Evolutionary conservation across 2,329 filamentous ascomycete species (phyloP), one percentile per base, ranked within the genome.

Genomic region (Chaetothyriales sp.): DNA sequence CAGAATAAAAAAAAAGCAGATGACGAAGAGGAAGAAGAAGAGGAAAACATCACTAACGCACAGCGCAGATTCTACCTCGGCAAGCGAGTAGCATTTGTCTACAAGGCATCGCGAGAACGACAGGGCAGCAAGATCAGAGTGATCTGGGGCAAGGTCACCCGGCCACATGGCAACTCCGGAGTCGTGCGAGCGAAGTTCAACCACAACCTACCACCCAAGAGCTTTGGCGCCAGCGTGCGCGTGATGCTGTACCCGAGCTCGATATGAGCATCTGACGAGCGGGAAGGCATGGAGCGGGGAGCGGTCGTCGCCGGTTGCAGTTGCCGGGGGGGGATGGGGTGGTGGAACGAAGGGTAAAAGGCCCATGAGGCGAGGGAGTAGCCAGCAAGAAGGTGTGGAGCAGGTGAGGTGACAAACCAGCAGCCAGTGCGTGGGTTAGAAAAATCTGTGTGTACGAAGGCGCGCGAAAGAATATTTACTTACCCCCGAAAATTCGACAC

Each of bases 61-160:
- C 42, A 47, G 44, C 52, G 53, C 58, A 74, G 71, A 76, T 95
- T 95, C 85, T 98, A 98, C 79, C 78, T 87, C 62, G 92, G 92
- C 76, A 98, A 98, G 85, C 89, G 89, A 78, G 82, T 96, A 71
- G 92, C 92, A 71, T 98, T 88, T 74, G 88, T 98, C 74, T 98
- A 96, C 81, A 87, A 89, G 70, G 90, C 83, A 65, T 83, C 86
- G 75, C 89, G 83, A 76, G 87, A 95, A 79, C 80, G 95, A 69
- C 86, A 90, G 67, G 92, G 92, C 71, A 90, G 88, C 72, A 96
- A 96, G 84, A 93, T 96, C 76, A 83, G 90, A 69, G 84, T 96
- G 65, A 95, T 96, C 78, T 96, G 89, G 88, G 90, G 90, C 78
- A 95, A 95, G 80, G 84, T 96, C 71, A 94, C 87, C 70, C 79